phyloP scores from a whole-genome alignment of 2,329 filamentous ascomycete genomes.

The Paracorniculantispora psalliotae region DNA sequence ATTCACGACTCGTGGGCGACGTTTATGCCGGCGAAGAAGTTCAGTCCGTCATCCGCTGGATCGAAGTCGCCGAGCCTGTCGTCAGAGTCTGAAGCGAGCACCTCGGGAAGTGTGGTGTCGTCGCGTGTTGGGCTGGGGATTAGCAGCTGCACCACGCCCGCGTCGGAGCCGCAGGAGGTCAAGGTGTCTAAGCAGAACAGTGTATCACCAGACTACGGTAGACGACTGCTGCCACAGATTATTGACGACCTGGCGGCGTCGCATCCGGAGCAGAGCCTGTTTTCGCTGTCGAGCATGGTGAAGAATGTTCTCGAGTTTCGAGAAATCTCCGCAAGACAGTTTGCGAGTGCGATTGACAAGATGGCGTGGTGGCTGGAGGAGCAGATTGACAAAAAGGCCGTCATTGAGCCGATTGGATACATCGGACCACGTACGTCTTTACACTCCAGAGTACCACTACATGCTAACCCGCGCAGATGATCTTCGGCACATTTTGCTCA shows the following conservation, averaged over 20 bases:
- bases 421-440: constrained; percentile 29
- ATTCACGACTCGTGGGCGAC: not conserved
- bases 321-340: constrained; percentile 21
- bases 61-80: not conserved
- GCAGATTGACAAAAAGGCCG: constrained; percentile 17
- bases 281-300: constrained; percentile 19
- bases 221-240: constrained; percentile 25
- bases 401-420: constrained; percentile 24
- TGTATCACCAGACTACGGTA: constrained; percentile 16
- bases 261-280: constrained; percentile 24
- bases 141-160: constrained; percentile 1
- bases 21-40: constrained; percentile 8
- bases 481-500: constrained; percentile 26
- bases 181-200: not conserved
- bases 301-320: constrained; percentile 17
- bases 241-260: constrained; percentile 22
- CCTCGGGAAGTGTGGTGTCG: not conserved
- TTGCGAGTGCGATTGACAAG: constrained; percentile 25
- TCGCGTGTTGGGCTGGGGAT: not conserved
- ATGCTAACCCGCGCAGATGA: constrained; percentile 21
- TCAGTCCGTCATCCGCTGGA: not conserved
- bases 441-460: not conserved
- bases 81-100: not conserved
- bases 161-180: not conserved
- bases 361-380: constrained; percentile 26